Conservation (phyloP, 2,329 filamentous ascomycete genomes). For the Clonostachys rosea region DNA sequence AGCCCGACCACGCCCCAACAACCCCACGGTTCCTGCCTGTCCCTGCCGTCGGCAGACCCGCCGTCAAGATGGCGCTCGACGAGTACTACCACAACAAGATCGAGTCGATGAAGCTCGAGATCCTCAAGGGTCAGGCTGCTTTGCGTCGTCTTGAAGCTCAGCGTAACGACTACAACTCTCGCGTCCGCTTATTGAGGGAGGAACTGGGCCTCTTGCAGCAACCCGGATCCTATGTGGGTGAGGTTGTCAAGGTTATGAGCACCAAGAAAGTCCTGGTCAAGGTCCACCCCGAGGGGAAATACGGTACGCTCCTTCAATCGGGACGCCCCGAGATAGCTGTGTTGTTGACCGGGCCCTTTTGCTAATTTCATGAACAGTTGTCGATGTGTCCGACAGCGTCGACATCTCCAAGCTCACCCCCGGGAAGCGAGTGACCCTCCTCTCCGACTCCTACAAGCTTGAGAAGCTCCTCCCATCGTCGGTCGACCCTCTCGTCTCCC, state of each 20-base stretch:
- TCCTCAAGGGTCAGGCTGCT: constrained; percentile 96
- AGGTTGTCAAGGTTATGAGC: constrained; percentile 99
- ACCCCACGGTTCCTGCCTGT: not conserved
- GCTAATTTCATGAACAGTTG: constrained; percentile 52
- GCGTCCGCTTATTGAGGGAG: constrained; percentile 89
- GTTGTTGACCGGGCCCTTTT: not conserved
- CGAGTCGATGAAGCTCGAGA: constrained; percentile 99
- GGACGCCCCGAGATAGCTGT: not conserved
- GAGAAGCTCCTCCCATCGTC: constrained; percentile 98
- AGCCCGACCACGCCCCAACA: not conserved
- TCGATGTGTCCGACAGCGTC: constrained; percentile 91
- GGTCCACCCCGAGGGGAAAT: constrained; percentile 99
- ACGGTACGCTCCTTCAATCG: constrained; percentile 58
- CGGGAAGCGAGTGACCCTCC: constrained; percentile 92
- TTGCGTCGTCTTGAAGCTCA: constrained; percentile 93
- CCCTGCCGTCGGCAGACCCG: constrained; percentile 8
- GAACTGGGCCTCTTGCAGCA: constrained; percentile 95
- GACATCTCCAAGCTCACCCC: constrained; percentile 94
- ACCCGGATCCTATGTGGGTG: constrained; percentile 94
- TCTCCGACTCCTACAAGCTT: constrained; percentile 97
- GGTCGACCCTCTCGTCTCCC: constrained; percentile 94
- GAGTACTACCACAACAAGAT: constrained; percentile 99
- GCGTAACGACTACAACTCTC: constrained; percentile 98
- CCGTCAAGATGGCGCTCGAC: constrained; percentile 86
- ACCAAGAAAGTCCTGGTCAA: constrained; percentile 99